Evolutionary conservation across 495 filamentous ascomycete species (phyloP).

Genomic region (Tuber microsphaerosporum): DNA sequence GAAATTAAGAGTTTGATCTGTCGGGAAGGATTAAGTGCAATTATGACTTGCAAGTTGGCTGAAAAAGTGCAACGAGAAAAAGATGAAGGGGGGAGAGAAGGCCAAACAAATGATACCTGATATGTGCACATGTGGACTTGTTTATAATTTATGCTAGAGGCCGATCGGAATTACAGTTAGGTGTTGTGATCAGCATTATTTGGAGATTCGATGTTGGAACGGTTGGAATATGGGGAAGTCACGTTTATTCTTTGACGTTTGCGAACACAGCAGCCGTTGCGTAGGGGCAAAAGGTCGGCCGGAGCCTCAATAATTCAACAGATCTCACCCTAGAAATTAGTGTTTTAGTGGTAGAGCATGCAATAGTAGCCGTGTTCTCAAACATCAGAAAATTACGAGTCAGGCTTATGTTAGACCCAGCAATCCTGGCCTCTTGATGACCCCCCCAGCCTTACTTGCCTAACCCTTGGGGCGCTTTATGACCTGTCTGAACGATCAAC

Average conservation of each 20-base stretch:
- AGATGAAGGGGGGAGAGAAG: background rate
- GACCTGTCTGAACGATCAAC: background rate
- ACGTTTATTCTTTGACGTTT: background rate
- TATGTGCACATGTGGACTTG: background rate
- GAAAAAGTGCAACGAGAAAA: background rate
- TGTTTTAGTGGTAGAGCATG: too few species aligned
- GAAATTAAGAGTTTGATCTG: background rate
- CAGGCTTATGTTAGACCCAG: background rate
- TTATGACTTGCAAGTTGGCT: background rate
- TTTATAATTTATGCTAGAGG: background rate
- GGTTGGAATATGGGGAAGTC: background rate
- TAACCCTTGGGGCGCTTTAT: background rate
- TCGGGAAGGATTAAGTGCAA: background rate
- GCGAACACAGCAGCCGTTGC: too few species aligned
- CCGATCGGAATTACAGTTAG: background rate
- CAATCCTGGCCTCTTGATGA: background rate
- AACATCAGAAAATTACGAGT: background rate
- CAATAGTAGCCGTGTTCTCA: too few species aligned
- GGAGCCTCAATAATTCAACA: too few species aligned
- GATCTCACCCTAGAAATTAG: too few species aligned
- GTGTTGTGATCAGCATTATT: background rate
- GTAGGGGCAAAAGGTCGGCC: too few species aligned
- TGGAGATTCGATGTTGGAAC: background rate
- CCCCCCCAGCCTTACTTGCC: background rate
- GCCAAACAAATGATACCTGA: background rate